Base-by-base conservation (phyloP, 2,329 filamentous ascomycete species). In the Ascosphaera aggregata region DNA sequence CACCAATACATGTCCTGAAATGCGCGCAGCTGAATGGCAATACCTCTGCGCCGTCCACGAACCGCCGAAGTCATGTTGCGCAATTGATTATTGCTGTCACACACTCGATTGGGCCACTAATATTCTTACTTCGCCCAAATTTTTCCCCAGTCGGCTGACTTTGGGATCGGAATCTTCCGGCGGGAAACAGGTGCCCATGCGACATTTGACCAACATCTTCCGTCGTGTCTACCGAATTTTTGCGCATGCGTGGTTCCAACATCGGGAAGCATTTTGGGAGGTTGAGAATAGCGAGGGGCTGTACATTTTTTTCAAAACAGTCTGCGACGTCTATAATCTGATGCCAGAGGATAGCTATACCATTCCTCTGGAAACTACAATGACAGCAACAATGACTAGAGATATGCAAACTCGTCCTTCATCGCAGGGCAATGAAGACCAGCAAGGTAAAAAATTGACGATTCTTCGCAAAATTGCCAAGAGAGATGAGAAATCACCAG, bases 21-120 rank as follows among this genome's bases (percentile, higher is more conserved):
- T 98, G 89, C 84, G 89, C 52, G 89, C 89, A 2, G 89, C 80
- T 20, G 86, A 98, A 63, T 98, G 89, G 89, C 89, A 98, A 60
- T 98, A 95, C 52, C 72, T 98, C 37, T 98, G 89, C 61, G 89
- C 89, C 38, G 89, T 95, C 2, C 89, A 98, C 55, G 86, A 95
- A 53, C 79, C 84, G 38, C 89, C 89, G 37, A 95, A 95, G 61
- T 80, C 78, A 50, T 98, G 89, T 63, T 94, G 86, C 58, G 89
- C 89, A 39, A 94, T 98, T 52, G 89, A 98, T 60, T 98, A 98
- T 62, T 94, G 85, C 67, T 95, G 86, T 56, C 89, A 98, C 55
- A 98, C 89, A 0, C 74, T 98, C 34, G 89, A 98, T 61, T 95
- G 86, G 82, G 89, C 89, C 2, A 85, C 82, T 41, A 93, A 91